Conservation (phyloP, 768 basidiomycete genomes). For the Pisolithus orientalis region DNA sequence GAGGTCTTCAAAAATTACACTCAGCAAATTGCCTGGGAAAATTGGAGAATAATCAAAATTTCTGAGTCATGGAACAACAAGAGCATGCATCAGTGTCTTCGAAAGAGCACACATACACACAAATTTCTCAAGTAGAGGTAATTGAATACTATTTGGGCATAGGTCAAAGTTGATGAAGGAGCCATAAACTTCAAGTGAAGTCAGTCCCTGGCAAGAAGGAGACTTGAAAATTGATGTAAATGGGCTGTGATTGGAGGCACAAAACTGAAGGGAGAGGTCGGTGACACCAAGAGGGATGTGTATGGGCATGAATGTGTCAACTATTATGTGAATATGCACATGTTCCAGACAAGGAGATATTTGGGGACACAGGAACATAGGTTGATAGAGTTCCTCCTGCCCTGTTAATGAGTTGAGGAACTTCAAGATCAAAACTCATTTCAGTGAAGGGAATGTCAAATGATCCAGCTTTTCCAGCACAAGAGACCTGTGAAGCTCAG, state of each 20-base stretch:
- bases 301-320: neutral
- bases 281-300: neutral
- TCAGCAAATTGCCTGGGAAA: neutral
- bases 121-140: neutral
- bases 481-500: neutral
- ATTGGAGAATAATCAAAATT: neutral
- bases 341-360: neutral
- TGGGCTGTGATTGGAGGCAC: neutral
- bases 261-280: neutral
- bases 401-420: neutral
- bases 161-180: neutral
- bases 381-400: neutral
- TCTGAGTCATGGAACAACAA: neutral
- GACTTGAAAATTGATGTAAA: too few species aligned
- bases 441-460: neutral
- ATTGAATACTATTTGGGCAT: neutral
- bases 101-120: neutral
- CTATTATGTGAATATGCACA: neutral
- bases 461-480: neutral
- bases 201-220: neutral
- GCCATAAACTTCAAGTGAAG: neutral
- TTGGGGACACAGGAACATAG: neutral
- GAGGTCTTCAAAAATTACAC: neutral
- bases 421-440: neutral
- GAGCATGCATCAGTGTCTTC: neutral